These are phyloP conservation scores for Cyclostephanos tholiformis DNA, from an alignment of 108 stramenopile species.

Conservation along the genomic window DNA sequence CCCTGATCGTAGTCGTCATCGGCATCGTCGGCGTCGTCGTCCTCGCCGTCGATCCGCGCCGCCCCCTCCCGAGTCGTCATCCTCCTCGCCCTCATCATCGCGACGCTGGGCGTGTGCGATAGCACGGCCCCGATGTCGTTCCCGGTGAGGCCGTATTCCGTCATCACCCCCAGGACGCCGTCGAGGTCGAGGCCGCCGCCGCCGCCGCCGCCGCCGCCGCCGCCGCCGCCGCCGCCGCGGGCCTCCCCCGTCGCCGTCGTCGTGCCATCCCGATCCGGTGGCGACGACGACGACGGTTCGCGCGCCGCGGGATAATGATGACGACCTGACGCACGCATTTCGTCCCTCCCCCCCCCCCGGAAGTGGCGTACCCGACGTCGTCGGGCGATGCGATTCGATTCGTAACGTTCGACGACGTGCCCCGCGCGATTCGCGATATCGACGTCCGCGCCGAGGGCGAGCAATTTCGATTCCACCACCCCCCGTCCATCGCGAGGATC, in stretches of 20 bases:
- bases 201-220: slow-evolving; percentile 46
- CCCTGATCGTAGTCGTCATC: slow-evolving; percentile 5
- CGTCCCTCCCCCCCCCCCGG: slow-evolving; percentile 44
- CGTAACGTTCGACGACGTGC: slow-evolving; percentile 60
- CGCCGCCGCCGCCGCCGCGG: not conserved
- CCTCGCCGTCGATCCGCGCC: slow-evolving; percentile 46
- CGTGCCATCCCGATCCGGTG: slow-evolving; percentile 18
- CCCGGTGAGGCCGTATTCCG: slow-evolving; percentile 65
- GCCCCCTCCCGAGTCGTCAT: slow-evolving; percentile 11
- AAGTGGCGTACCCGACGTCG: slow-evolving; percentile 67
- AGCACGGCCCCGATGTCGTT: slow-evolving; percentile 67
- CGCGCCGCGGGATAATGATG: too few species aligned
- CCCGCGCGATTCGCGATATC: slow-evolving; percentile 56
- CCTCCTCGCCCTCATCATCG: slow-evolving; percentile 61
- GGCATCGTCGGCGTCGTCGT: slow-evolving; percentile 31
- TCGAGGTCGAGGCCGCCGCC: slow-evolving; percentile 52
- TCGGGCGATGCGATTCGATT: slow-evolving; percentile 56
- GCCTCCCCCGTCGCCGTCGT: slow-evolving; percentile 3
- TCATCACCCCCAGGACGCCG: slow-evolving; percentile 55
- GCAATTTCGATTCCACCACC: slow-evolving; percentile 55
- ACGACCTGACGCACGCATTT: too few species aligned
- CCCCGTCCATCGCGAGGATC: slow-evolving; percentile 66
- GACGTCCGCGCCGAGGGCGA: slow-evolving; percentile 49
- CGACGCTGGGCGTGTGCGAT: slow-evolving; percentile 72
- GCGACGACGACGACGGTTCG: slow-evolving; percentile 4